Evolutionary conservation across 345 rosid genomes (phyloP).

Genomic region (Murraya koenigii): DNA sequence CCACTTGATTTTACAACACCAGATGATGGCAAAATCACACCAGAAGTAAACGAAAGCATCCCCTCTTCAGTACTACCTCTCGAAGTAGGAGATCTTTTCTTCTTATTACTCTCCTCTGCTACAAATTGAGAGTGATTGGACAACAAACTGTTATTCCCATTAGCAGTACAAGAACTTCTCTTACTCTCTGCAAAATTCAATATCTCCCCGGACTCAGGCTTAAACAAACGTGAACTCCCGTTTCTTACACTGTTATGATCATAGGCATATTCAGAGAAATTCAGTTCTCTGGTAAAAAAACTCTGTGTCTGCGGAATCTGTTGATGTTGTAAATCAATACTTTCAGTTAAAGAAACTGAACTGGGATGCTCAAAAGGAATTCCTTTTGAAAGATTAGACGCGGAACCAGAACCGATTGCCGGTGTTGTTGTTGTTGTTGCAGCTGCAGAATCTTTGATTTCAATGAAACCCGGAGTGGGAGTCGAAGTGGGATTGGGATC

Average conservation of each 20-base stretch:
- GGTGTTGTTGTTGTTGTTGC: neutral
- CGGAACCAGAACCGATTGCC: conserved; percentile 8
- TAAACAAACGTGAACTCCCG: conserved; percentile 48
- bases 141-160: conserved; percentile 39
- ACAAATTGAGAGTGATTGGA: conserved; percentile 43
- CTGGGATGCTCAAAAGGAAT: conserved; percentile 44
- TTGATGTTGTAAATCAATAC: conserved; percentile 25
- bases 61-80: conserved; percentile 77
- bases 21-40: conserved; percentile 57
- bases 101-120: conserved; percentile 62
- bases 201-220: conserved; percentile 77
- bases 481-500: conserved; percentile 37
- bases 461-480: conserved; percentile 18
- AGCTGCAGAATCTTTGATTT: conserved; percentile 31
- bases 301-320: conserved; percentile 36
- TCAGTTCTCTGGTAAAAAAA: conserved; percentile 53
- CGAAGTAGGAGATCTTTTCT: conserved; percentile 58
- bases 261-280: conserved; percentile 59
- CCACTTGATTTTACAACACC: conserved; percentile 50
- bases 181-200: conserved; percentile 75
- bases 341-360: conserved; percentile 52
- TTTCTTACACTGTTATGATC: conserved; percentile 43
- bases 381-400: conserved; percentile 31
- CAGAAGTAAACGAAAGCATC: conserved; percentile 80
- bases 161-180: conserved; percentile 42